Percentiles rank a stretch among this genome's conserved stretches.
phyloP scores from a whole-genome alignment of 495 filamentous ascomycete species.

The Hyaloscypha hepaticicola region DNA sequence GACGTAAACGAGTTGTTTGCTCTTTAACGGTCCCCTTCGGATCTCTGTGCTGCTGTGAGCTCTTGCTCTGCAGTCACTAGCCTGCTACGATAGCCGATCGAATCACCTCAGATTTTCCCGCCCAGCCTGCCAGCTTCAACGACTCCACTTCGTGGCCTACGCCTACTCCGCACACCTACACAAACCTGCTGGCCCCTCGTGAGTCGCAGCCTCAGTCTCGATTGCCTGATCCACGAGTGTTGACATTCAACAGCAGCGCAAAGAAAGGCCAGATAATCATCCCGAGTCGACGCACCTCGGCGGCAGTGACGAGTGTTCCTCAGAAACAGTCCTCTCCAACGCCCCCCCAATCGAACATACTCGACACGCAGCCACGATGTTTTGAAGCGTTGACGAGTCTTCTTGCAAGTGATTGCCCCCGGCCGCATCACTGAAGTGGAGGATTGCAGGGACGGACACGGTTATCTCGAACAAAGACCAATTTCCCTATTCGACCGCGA shows the following conservation, averaged over 20 bases:
- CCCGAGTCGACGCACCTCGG: not conserved
- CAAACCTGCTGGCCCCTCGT: constrained; percentile 4
- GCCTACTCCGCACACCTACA: not conserved
- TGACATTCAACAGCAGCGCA: not conserved
- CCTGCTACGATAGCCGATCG: not conserved
- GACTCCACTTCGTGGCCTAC: constrained; percentile 21
- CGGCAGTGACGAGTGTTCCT: constrained; percentile 15
- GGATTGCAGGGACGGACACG: not conserved
- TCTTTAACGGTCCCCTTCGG: not conserved
- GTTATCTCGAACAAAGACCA: not conserved
- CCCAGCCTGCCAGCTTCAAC: constrained; percentile 8
- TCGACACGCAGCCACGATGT: constrained; percentile 5
- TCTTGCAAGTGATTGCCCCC: constrained; percentile 7
- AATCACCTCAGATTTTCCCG: not conserved
- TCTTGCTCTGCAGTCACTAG: not conserved
- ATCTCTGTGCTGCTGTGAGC: not conserved
- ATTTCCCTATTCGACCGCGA: not conserved
- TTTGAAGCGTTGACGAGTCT: not conserved
- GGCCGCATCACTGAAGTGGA: not conserved
- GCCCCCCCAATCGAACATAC: constrained; percentile 1
- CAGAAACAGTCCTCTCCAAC: not conserved
- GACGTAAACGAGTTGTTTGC: not conserved
- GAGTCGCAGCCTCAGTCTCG: constrained; percentile 20
- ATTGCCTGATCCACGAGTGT: constrained; percentile 1
- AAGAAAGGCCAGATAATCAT: constrained; percentile 12